phyloP scores from a whole-genome alignment of 2,329 filamentous ascomycete species.

The Canariomyces notabilis region DNA sequence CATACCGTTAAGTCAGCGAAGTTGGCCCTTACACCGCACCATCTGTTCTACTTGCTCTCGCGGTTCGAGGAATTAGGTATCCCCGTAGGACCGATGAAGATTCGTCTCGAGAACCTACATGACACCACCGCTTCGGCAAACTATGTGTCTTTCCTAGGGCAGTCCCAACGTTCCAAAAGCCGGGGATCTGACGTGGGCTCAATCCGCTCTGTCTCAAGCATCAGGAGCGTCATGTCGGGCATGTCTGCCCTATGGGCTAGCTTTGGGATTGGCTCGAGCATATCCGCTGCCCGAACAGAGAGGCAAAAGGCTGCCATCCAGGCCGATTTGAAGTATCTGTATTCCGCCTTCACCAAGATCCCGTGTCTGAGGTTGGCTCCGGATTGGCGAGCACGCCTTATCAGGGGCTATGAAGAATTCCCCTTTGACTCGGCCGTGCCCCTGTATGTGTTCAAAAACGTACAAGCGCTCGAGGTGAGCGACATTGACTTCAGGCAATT shows the following conservation, averaged over 20 bases:
- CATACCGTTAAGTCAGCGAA: constrained; percentile 84
- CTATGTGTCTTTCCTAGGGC: constrained; percentile 92
- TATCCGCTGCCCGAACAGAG: constrained; percentile 76
- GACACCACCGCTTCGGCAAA: constrained; percentile 80
- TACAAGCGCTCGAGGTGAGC: constrained; percentile 88
- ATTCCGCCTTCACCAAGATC: constrained; percentile 97
- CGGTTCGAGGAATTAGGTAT: constrained; percentile 92
- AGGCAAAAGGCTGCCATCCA: constrained; percentile 82
- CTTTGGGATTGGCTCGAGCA: constrained; percentile 75
- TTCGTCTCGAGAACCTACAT: constrained; percentile 90
- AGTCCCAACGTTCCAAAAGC: constrained; percentile 74
- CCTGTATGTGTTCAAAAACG: constrained; percentile 94
- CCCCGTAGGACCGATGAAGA: constrained; percentile 89
- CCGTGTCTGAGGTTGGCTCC: constrained; percentile 83
- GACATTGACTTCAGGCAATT: constrained; percentile 96
- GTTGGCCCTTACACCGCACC: constrained; percentile 87
- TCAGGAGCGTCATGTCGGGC: constrained; percentile 94
- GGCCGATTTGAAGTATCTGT: constrained; percentile 89
- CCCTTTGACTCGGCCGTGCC: constrained; percentile 97
- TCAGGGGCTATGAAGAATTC: constrained; percentile 93
- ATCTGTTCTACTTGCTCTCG: constrained; percentile 92
- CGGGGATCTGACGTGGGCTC: constrained; percentile 80
- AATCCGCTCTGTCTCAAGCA: constrained; percentile 91
- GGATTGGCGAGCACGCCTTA: constrained; percentile 87
- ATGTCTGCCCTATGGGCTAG: constrained; percentile 92